These are phyloP conservation scores for Fraxinus pennsylvanica DNA, from an alignment of 257 asterid species.

Conservation along the genomic window DNA sequence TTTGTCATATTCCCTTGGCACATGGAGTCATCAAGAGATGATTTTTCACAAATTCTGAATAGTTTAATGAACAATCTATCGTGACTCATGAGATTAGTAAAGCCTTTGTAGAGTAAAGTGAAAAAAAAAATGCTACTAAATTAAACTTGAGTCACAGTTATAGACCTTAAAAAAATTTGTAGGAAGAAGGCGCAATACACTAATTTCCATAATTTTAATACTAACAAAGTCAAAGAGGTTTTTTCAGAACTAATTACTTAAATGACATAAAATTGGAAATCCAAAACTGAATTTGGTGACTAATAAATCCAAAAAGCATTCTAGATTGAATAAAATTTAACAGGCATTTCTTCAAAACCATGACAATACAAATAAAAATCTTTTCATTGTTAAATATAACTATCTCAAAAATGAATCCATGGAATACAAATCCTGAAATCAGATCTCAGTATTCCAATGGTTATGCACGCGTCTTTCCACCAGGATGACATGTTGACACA, in stretches of 20 bases:
- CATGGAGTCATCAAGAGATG: conserved; percentile 10
- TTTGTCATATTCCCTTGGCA: conserved; percentile 14
- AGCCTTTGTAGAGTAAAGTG: not conserved
- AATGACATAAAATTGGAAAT: conserved; percentile 5
- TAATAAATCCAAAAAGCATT: conserved; percentile 16
- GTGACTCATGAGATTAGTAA: not conserved
- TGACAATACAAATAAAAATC: not conserved
- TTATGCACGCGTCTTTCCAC: conserved; percentile 4
- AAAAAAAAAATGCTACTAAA: not conserved
- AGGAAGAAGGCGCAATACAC: not conserved
- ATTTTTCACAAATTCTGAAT: conserved; percentile 4
- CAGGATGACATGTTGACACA: conserved; percentile 3
- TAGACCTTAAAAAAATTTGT: not conserved
- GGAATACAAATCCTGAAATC: conserved; percentile 13
- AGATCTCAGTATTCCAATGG: conserved; percentile 16
- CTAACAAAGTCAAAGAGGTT: not conserved
- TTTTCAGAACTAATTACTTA: conserved; percentile 7
- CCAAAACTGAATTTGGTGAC: conserved; percentile 18
- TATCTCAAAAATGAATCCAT: conserved; percentile 17
- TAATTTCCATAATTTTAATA: not conserved
- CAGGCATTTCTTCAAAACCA: not conserved
- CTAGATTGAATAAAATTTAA: conserved; percentile 18
- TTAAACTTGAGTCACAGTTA: not conserved
- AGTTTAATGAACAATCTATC: not conserved
- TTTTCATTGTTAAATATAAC: conserved; percentile 21